Conservation (phyloP, 495 filamentous ascomycete species). For the Paragyromitra xinjiangensis region DNA sequence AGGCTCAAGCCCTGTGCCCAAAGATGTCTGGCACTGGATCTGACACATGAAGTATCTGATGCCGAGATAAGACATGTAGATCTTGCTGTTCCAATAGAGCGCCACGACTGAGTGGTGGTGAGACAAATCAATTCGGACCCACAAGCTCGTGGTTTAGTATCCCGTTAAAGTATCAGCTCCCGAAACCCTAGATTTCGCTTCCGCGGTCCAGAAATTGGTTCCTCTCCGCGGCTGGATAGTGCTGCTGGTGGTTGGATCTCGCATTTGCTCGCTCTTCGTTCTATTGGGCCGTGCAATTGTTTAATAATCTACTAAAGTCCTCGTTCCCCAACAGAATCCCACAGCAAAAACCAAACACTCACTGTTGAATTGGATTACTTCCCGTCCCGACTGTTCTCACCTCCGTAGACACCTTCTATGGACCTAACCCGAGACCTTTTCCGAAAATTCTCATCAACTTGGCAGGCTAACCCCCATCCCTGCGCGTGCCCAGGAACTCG, state of each 20-base stretch:
- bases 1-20: neutral
- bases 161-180: neutral
- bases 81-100: neutral
- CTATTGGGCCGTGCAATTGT: neutral
- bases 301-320: constrained; percentile 22
- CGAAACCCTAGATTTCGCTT: neutral
- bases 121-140: neutral
- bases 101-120: neutral
- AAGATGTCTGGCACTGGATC: neutral
- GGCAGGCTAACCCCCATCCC: neutral
- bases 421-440: neutral
- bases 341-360: neutral
- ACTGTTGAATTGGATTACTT: neutral
- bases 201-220: neutral
- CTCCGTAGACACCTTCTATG: neutral
- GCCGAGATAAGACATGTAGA: neutral
- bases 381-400: no score
- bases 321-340: neutral
- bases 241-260: neutral
- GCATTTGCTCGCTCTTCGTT: neutral
- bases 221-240: neutral
- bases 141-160: neutral
- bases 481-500: neutral
- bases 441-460: neutral
- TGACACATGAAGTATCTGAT: neutral